Percentiles rank a stretch among this genome's conserved stretches.
Conservation (phyloP, 2,329 filamentous ascomycete genomes). For the Aspergillus pseudoglaucus region DNA sequence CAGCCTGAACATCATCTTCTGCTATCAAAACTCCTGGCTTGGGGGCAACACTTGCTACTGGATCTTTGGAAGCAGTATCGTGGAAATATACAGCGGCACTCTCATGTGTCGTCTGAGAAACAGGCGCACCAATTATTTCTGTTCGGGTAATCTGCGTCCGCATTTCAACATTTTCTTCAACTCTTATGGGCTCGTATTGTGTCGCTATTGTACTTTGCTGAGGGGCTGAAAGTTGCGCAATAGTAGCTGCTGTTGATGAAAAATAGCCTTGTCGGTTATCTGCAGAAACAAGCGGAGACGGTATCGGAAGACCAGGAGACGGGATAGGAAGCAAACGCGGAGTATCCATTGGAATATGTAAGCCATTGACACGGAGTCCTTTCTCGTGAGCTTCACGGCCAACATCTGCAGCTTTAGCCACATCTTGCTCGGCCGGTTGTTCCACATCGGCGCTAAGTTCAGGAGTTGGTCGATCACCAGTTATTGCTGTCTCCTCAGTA, state of each 20-base stretch:
- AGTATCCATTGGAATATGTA: slow-evolving; percentile 25
- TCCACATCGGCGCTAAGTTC: neutral
- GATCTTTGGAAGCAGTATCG: neutral
- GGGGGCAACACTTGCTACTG: neutral
- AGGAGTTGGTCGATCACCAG: neutral
- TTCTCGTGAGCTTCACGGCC: neutral
- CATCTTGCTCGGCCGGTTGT: neutral
- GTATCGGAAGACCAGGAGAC: slow-evolving; percentile 34
- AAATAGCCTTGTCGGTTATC: slow-evolving; percentile 26
- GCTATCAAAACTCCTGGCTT: neutral
- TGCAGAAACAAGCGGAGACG: slow-evolving; percentile 31
- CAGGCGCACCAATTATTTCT: slow-evolving; percentile 1
- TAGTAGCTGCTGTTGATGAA: slow-evolving; percentile 10
- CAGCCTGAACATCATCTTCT: neutral
- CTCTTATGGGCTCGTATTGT: neutral
- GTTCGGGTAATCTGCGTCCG: neutral
- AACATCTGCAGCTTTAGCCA: neutral
- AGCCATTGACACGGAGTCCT: neutral
- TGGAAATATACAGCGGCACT: neutral
- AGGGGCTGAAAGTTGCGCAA: slow-evolving; percentile 7
- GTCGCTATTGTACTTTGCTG: slow-evolving; percentile 1
- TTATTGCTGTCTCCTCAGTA: neutral
- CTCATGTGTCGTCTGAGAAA: neutral
- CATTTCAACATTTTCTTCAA: too few species aligned
- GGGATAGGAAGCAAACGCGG: slow-evolving; percentile 33